Base-by-base conservation (phyloP, 345 rosid genomes). In the Pistacia atlantica region DNA sequence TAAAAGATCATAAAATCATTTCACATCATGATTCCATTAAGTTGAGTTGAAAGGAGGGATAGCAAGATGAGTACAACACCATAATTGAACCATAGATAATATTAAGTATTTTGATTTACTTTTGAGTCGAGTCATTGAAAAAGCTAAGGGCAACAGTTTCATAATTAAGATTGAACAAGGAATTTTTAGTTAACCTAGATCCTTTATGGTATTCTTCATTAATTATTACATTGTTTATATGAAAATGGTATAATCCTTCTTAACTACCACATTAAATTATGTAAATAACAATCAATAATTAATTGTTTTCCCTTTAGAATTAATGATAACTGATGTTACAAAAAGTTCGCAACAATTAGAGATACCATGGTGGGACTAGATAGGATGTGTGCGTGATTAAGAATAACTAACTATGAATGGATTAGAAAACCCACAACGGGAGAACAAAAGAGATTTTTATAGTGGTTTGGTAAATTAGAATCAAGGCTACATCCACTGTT, bases 21-120 rank as follows among this genome's bases (percentile, higher is more conserved):
- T 25, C 56, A 17, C 46, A 35, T 16, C 69, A 52, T 52, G 58
- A 62, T 71, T 71, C 20, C 72, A 25, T 45, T 62, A 25, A 71
- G 71, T 70, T 71, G 48, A 70, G 64, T 64, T 63, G 71, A 65
- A 22, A 65, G 33, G 61, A 37, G 20, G 22, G 51, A 63, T 63
- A 17, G 46, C 49, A 48, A 35, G 16, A 60, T 7, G 57, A 3
- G 38, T 52, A 54, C 63, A 16, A 56, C n/a, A 48, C 20, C 38
- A 46, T 49, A 14, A 54, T 57, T 20, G 16, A 65, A 45, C 16
- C 20, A 16, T 11, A 2, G 20, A 17, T 14, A 37, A 72, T 18
- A 45, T 65, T 37, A 63, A 62, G 63, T 65, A 9, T 38, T 65
- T 58, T 22, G 10, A 35, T 72, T 65, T 49, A 72, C 31, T 67